Evolutionary conservation across 805 yeast species (phyloP), one percentile per base, ranked within the genome.

Genomic region (Saccharomycopsis lassenensis): DNA sequence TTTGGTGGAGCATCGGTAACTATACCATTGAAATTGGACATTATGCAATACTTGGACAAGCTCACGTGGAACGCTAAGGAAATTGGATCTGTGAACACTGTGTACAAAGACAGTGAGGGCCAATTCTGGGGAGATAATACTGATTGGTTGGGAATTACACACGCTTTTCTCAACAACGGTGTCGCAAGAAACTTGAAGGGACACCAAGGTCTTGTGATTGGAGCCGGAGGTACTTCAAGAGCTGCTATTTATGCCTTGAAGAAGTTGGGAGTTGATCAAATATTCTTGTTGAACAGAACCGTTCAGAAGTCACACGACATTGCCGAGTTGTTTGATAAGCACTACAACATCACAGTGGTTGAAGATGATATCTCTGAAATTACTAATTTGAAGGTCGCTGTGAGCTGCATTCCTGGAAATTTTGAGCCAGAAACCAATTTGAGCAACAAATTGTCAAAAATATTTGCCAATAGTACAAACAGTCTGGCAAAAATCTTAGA

Each of bases 1-100:
- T 80, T 91, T 50, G 97, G 97, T 31, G 99, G 98, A n/a, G 74
- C 82, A 44, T 87, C 94, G 4, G 84, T 91, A 5, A 91, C 98
- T 2, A 89, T 89, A 52, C 99, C 99, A 3, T 64, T 89, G 52
- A 91, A 91, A 55, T 52, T 85, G 37, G 93, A 79, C 40, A 76
- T 89, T 44, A 74, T 82, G 61, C 65, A 74, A 46, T 69, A 71
- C 46, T 67, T 79, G 45, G 64, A 66, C 43, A 77, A 71, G 41
- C 61, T 89, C 28, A 69, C 85, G 5, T 78, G 71, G n/a, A 73
- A 93, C 12, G 97, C 94, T 11, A 55, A 66, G 44, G 48, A 57
- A n/a, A 84, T 91, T 48, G 97, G 97, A 28, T 97, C 98, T 15
- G 86, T 91, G 37, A 91, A 91, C 60, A 91, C 99, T 0, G 69